These are phyloP conservation scores for Stagonosporopsis tanaceti DNA, from an alignment of 2,329 filamentous ascomycete genomes.

Conservation along the genomic window DNA sequence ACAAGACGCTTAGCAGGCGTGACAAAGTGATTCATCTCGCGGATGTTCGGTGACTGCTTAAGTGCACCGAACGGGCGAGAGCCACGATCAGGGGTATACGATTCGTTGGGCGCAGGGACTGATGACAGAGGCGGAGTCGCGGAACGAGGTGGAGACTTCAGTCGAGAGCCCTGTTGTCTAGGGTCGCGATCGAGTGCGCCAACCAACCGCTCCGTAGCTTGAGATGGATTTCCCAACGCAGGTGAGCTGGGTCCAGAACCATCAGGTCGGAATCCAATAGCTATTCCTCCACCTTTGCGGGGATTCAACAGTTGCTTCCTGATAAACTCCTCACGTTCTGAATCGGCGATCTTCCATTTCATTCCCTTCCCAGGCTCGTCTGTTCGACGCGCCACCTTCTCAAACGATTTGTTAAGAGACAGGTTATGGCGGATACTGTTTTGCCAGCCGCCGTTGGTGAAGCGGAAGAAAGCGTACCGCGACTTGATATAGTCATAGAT, in stretches of 20 bases:
- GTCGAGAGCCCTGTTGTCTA: slow-evolving; percentile 29
- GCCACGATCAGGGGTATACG: slow-evolving; percentile 63
- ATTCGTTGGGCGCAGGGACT: slow-evolving; percentile 59
- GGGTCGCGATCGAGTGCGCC: slow-evolving; percentile 44
- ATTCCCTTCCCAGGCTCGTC: slow-evolving; percentile 98
- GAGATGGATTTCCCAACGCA: slow-evolving; percentile 57
- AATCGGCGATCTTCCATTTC: slow-evolving; percentile 95
- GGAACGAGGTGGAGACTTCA: slow-evolving; percentile 55
- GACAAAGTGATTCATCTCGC: slow-evolving; percentile 40
- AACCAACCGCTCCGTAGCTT: slow-evolving; percentile 60
- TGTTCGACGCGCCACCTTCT: slow-evolving; percentile 89
- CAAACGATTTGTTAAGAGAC: slow-evolving; percentile 92
- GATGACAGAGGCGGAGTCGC: slow-evolving; percentile 57
- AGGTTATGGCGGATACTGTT: slow-evolving; percentile 98
- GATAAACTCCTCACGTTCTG: slow-evolving; percentile 86
- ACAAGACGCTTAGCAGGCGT: slow-evolving; percentile 47
- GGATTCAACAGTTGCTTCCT: slow-evolving; percentile 66
- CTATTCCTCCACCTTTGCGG: slow-evolving; percentile 48
- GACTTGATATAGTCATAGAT: slow-evolving; percentile 95
- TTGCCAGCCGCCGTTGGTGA: slow-evolving; percentile 91
- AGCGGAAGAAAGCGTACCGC: slow-evolving; percentile 91
- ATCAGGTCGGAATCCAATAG: slow-evolving; percentile 52
- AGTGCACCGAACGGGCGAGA: slow-evolving; percentile 49
- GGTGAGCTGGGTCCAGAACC: slow-evolving; percentile 76
- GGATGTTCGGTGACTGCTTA: slow-evolving; percentile 43